Percentiles rank a stretch among this genome's conserved stretches.
These are phyloP conservation scores for Cyclostephanos tholiformis DNA, from an alignment of 108 stramenopile species.

Conservation along the genomic window DNA sequence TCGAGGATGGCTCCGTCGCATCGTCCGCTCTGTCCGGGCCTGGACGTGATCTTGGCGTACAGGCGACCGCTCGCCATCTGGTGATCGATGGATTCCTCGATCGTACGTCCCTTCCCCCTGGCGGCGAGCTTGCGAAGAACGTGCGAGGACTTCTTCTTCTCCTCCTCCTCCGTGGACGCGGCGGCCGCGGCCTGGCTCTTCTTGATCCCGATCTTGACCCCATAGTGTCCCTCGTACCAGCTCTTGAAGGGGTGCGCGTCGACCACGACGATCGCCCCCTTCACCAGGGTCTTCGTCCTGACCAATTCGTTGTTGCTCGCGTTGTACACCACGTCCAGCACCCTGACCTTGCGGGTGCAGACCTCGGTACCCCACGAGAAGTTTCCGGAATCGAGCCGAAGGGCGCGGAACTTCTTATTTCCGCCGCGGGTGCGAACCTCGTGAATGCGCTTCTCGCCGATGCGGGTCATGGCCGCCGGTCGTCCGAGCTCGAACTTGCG, in stretches of 20 bases:
- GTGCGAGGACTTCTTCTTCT: conserved; percentile 65
- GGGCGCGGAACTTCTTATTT: conserved; percentile 97
- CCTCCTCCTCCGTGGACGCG: conserved; percentile 54
- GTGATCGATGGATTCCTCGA: conserved; percentile 90
- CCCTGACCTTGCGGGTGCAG: conserved; percentile 98
- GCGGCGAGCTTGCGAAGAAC: conserved; percentile 82
- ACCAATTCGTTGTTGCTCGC: conserved; percentile 99
- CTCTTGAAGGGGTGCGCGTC: conserved; percentile 98
- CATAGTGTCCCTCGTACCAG: conserved; percentile 99
- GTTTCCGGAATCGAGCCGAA: conserved; percentile 96
- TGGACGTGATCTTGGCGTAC: conserved; percentile 94
- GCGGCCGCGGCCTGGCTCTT: conserved; percentile 73
- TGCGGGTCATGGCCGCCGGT: conserved; percentile 98
- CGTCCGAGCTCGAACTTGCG: conserved; percentile 98
- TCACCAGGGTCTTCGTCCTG: conserved; percentile 99
- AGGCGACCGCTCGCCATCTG: conserved; percentile 98
- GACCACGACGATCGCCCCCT: conserved; percentile 97
- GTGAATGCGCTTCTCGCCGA: conserved; percentile 93
- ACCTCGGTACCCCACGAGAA: conserved; percentile 99
- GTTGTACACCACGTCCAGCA: conserved; percentile 99
- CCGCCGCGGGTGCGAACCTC: conserved; percentile 94
- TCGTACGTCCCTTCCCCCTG: conserved; percentile 84
- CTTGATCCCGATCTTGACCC: conserved; percentile 93
- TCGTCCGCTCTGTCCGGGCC: conserved; percentile 99
- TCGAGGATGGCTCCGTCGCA: conserved; percentile 99